Evolutionary conservation across 148 eudicot species (phyloP), one percentile per base, ranked within the genome.

Genomic region (Spergularia marina): DNA sequence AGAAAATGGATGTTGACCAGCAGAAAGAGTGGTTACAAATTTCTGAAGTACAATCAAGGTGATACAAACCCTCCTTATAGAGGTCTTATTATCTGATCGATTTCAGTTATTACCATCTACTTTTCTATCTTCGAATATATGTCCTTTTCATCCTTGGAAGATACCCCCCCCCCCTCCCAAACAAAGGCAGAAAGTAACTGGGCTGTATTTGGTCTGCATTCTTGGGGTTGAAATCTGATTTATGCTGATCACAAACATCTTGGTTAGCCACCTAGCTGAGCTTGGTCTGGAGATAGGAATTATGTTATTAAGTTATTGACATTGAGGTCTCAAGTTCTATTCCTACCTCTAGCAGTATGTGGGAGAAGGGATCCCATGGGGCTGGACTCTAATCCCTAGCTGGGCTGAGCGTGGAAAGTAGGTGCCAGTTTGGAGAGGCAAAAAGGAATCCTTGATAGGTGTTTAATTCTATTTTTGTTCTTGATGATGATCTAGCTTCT

Each of bases 21-120:
- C 91, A 91, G 81, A 84, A 87, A 73, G 93, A 90, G 68, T 94
- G 98, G 98, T 60, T 60, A 54, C 81, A 71, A 68, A 89, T 91
- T 54, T 86, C 88, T 79, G 78, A 87, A 80, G 89, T 89, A 81
- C 97, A 94, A 5, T 82, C 93, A 60, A 94, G 96, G 97, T 94
- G 85, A 40, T 54, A 55, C 55, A 15, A 65, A 56, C 25, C 18
- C 49, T 25, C 60, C 75, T 66, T 60, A 30, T 55, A 66, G 44
- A 30, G 36, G 7, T 65, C 25, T 62, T 36, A 57, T 62, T 36
- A 57, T 54, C n/a, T 62, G 64, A 51, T 47, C 16, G 49, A 20
- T 30, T 58, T 62, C 74, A 18, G 20, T 67, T 30, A 3, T 40
- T 17, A 20, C 52, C 34, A 61, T 53, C 20, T 6, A 47, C 39